These are phyloP conservation scores for Rhodotorula taiwanensis DNA, from an alignment of 768 basidiomycete species.

Conservation along the genomic window DNA sequence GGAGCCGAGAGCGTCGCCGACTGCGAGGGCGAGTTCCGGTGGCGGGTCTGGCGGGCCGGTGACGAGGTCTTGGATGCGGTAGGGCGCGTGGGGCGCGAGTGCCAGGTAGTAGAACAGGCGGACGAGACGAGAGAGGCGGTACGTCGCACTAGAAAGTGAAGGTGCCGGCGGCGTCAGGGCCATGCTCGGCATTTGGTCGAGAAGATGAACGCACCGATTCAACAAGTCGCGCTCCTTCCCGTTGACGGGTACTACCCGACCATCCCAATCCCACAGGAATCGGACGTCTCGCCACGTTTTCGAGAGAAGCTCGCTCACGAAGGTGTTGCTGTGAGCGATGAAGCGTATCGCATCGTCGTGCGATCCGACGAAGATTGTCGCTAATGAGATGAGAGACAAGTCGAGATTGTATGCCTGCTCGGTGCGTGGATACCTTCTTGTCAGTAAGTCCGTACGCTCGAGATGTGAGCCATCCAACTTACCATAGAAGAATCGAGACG, in stretches of 20 bases:
- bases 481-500: background rate
- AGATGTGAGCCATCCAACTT: background rate
- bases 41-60: background rate
- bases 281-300: constrained; percentile 22
- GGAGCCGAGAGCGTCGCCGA: too few species aligned
- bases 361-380: constrained; percentile 6
- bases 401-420: constrained; percentile 12
- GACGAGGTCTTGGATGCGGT: constrained; percentile 7
- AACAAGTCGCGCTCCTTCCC: background rate
- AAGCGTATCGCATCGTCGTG: constrained; percentile 20
- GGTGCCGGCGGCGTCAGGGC: background rate
- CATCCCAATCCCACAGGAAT: constrained; percentile 32
- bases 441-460: too few species aligned
- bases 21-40: too few species aligned
- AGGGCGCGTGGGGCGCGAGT: constrained; percentile 17
- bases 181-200: background rate
- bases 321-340: constrained; percentile 3
- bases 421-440: background rate
- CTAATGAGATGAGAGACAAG: constrained; percentile 13
- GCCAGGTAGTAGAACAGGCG: constrained; percentile 33
- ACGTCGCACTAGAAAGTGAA: constrained; percentile 1
- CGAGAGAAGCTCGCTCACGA: constrained; percentile 27
- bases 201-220: background rate
- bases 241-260: background rate
- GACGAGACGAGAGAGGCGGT: constrained; percentile 12